phyloP scores from a whole-genome alignment of 2,329 filamentous ascomycete genomes.

The Sporothrix dimorphospora region DNA sequence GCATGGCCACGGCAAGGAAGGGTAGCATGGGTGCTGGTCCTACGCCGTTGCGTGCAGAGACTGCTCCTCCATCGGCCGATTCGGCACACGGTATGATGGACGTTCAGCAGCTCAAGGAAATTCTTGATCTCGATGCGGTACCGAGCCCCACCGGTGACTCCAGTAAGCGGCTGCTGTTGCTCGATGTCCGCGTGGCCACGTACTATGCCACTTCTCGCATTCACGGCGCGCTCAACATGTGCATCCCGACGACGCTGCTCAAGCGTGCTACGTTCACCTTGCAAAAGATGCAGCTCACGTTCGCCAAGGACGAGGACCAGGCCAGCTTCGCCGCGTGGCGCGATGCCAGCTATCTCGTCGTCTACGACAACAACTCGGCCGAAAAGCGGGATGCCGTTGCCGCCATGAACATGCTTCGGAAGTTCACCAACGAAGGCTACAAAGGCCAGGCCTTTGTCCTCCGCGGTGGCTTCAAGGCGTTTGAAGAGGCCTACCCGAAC shows the following conservation, averaged over 20 bases:
- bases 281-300: conserved; percentile 83
- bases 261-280: conserved; percentile 91
- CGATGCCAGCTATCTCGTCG: conserved; percentile 73
- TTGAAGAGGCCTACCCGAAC: conserved; percentile 67
- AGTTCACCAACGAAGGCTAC: conserved; percentile 86
- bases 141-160: not conserved
- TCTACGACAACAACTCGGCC: conserved; percentile 80
- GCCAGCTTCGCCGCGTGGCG: conserved; percentile 77
- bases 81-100: conserved; percentile 56
- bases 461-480: conserved; percentile 78
- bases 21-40: not conserved
- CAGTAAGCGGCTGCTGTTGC: conserved; percentile 57
- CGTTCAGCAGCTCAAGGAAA: conserved; percentile 56
- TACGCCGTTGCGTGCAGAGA: conserved; percentile 50
- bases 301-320: conserved; percentile 71
- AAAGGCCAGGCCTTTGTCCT: conserved; percentile 73
- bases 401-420: conserved; percentile 86
- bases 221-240: conserved; percentile 81
- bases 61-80: conserved; percentile 56
- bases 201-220: conserved; percentile 79
- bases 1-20: conserved; percentile 39
- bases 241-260: conserved; percentile 90
- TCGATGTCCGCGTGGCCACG: conserved; percentile 86
- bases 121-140: conserved; percentile 52
- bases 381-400: conserved; percentile 79